A percentile compares a stretch with the other conserved stretches of the same genome.
phyloP scores from a whole-genome alignment of 768 basidiomycete species.

The Chalciporus chontae region DNA sequence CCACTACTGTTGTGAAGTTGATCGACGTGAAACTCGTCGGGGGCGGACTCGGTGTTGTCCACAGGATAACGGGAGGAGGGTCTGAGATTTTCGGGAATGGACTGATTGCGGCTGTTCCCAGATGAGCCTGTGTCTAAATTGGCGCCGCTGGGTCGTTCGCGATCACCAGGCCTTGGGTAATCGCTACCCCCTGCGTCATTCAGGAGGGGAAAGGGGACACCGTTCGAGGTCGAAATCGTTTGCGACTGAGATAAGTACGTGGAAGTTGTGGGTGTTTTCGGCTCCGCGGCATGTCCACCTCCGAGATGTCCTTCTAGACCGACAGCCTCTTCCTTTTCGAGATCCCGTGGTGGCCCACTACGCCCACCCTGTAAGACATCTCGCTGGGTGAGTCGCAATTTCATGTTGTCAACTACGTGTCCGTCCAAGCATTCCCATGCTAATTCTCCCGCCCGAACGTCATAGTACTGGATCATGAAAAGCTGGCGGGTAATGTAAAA shows the following conservation, averaged over 20 bases:
- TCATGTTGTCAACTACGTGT: constrained; percentile 49
- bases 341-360: constrained; percentile 20
- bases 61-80: constrained; percentile 13
- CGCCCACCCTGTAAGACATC: constrained; percentile 22
- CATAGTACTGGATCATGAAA: constrained; percentile 66
- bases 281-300: constrained; percentile 33
- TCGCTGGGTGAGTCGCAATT: constrained; percentile 42
- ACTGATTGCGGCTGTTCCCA: constrained; percentile 7
- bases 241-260: constrained; percentile 33
- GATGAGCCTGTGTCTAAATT: constrained; percentile 9
- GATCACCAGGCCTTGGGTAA: constrained; percentile 19
- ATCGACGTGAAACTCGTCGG: constrained; percentile 15
- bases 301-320: constrained; percentile 29
- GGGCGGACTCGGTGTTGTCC: constrained; percentile 13
- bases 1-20: constrained; percentile 12
- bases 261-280: constrained; percentile 34
- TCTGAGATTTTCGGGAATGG: constrained; percentile 20
- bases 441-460: constrained; percentile 52
- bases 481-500: constrained; percentile 24
- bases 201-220: constrained; percentile 23
- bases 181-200: constrained; percentile 20
- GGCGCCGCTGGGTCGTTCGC: constrained; percentile 15
- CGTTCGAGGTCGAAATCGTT: constrained; percentile 21
- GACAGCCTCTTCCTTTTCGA: constrained; percentile 27
- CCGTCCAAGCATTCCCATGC: constrained; percentile 52